Base-by-base conservation (phyloP, 2,329 filamentous ascomycete genomes). In the Ramularia endophylla region DNA sequence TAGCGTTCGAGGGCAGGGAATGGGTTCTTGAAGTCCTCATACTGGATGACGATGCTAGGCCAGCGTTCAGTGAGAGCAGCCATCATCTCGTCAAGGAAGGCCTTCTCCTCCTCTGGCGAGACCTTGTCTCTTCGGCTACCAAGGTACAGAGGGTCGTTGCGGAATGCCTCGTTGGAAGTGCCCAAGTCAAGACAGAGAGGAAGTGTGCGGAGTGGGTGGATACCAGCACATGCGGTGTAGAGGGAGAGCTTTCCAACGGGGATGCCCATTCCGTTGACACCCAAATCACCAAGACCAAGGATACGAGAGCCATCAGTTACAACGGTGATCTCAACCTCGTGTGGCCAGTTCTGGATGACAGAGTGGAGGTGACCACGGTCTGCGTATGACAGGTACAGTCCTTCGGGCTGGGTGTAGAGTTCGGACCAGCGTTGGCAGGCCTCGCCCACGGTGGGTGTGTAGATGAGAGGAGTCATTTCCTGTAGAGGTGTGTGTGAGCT, bases 61-160 rank as follows among this genome's bases (percentile, higher is more conserved):
- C 80, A 84, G 52, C 75, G 74, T 64, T 95, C 87, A 43, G 83
- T 84, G 47, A 87, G 77, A 43, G 92, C 90, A 58, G 79, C 77
- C 92, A 98, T 97, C 72, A 98, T 83, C 73, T 97, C 92, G 62
- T 97, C 92, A 72, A 97, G 80, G 68, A 97, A 97, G 51, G 87
- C 86, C 63, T 83, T 81, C 70, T 94, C 87, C 57, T 90, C 82
- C 39, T 83, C 75, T 15, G 83, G 70, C 6, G 83, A 75, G 40
- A 90, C 77, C 61, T 94, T 90, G 68, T 84, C 85, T 56, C 84
- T 78, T 58, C 88, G 81, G 57, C 89, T 84, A 57, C 92, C 92
- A 62, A 97, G 80, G 73, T 97, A 98, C 27, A 97, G 74, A 77
- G 85, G 65, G 75, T 95, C 81, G 76, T 94, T 68, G 72, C 79